A percentile compares a stretch with the other conserved stretches of the same genome.
Conservation (phyloP, 148 eudicot species). For the Diospyros kaki region DNA sequence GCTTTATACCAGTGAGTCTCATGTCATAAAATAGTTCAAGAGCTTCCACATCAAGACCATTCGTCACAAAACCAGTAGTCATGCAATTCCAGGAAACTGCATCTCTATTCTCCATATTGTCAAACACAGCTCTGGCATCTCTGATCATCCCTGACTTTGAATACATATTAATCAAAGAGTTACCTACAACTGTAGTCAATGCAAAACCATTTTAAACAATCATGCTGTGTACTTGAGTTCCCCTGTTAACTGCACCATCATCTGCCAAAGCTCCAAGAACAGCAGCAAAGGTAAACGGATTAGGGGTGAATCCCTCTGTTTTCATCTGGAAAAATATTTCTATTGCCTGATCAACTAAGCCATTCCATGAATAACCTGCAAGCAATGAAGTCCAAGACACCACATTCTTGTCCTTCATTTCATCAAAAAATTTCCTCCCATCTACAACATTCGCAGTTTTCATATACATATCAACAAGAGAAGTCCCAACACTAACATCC, state of each 20-base stretch:
- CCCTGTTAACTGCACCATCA: conserved; percentile 45
- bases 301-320: conserved; percentile 51
- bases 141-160: conserved; percentile 56
- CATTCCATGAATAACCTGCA: conserved; percentile 55
- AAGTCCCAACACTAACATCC: conserved; percentile 86
- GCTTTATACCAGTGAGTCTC: conserved; percentile 45
- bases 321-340: conserved; percentile 50
- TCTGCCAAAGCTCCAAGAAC: conserved; percentile 65
- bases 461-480: conserved; percentile 82
- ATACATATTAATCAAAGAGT: conserved; percentile 76
- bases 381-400: conserved; percentile 94
- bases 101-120: conserved; percentile 41
- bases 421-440: conserved; percentile 51
- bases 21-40: conserved; percentile 51
- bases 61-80: conserved; percentile 72
- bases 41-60: conserved; percentile 63
- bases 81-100: conserved; percentile 81
- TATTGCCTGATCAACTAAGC: conserved; percentile 43
- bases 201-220: conserved; percentile 66
- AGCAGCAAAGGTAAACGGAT: conserved; percentile 76
- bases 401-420: conserved; percentile 70
- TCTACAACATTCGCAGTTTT: conserved; percentile 49
- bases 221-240: conserved; percentile 59
- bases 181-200: conserved; percentile 50
- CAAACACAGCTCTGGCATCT: conserved; percentile 57